Percentiles rank a stretch among this genome's conserved stretches.
These are phyloP conservation scores for Phytophthora pluvialis DNA, from an alignment of 352 stramenopile species.

Conservation along the genomic window DNA sequence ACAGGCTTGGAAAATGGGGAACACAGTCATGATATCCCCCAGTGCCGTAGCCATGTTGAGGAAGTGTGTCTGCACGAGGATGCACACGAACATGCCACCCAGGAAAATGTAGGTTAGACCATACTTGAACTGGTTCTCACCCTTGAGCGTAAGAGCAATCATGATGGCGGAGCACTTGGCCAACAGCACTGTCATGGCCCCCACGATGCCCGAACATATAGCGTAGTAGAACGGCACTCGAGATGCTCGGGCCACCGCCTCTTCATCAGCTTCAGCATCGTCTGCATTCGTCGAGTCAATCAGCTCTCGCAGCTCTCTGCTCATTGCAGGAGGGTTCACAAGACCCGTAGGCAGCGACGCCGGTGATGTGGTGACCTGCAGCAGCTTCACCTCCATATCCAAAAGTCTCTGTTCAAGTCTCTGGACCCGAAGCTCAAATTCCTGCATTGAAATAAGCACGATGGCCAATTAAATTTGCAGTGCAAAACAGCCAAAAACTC, in stretches of 20 bases:
- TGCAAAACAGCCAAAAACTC: neutral
- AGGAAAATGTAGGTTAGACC: conserved; percentile 87
- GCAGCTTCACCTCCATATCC: conserved; percentile 68
- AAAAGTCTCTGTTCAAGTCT: conserved; percentile 71
- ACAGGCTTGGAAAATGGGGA: conserved; percentile 88
- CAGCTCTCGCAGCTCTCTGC: conserved; percentile 40
- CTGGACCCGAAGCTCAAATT: conserved; percentile 73
- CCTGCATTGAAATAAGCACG: conserved; percentile 24
- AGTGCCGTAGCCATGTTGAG: conserved; percentile 86
- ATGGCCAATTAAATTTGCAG: neutral
- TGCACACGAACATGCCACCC: conserved; percentile 86
- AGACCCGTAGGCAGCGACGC: conserved; percentile 22
- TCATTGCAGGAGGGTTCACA: conserved; percentile 31
- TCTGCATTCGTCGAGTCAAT: conserved; percentile 34
- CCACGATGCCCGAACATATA: conserved; percentile 87
- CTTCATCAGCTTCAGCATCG: conserved; percentile 41
- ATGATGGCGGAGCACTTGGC: conserved; percentile 89
- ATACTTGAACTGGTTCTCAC: conserved; percentile 89
- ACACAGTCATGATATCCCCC: conserved; percentile 91
- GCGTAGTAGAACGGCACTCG: conserved; percentile 88
- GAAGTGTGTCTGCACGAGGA: conserved; percentile 89
- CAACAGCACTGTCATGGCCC: conserved; percentile 83
- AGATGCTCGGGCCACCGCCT: conserved; percentile 39
- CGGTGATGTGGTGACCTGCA: conserved; percentile 41
- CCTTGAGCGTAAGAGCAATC: conserved; percentile 83